Percentiles rank a stretch among this genome's conserved stretches.
These are phyloP conservation scores for Pisolithus tinctorius DNA, from an alignment of 768 basidiomycete species.

Conservation along the genomic window DNA sequence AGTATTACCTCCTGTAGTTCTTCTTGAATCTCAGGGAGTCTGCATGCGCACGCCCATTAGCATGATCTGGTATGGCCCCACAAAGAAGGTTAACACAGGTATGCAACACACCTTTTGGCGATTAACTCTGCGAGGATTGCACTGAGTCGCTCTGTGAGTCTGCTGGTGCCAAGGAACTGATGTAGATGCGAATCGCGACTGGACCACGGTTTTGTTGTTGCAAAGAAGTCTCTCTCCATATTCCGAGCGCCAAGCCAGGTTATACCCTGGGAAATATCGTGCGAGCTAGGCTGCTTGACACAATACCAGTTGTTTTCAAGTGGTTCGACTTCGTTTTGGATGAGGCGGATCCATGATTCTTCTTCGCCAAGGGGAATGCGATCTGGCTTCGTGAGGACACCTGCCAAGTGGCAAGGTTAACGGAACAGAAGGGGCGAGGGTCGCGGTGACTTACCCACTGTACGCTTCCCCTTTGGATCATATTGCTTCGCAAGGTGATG, in stretches of 20 bases:
- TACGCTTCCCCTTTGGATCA: slow-evolving; percentile 59
- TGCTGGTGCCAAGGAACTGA: slow-evolving; percentile 48
- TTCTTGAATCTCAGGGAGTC: slow-evolving; percentile 56
- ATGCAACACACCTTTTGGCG: slow-evolving; percentile 41
- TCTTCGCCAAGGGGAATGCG: slow-evolving; percentile 33
- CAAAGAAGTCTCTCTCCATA: slow-evolving; percentile 54
- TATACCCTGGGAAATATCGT: slow-evolving; percentile 16
- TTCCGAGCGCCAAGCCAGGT: slow-evolving; percentile 56
- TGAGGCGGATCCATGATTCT: slow-evolving; percentile 46
- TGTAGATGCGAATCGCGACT: slow-evolving; percentile 44
- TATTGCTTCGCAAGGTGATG: slow-evolving; percentile 54
- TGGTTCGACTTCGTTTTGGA: slow-evolving; percentile 42
- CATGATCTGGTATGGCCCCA: background rate
- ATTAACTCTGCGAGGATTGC: slow-evolving; percentile 57
- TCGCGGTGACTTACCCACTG: slow-evolving; percentile 58
- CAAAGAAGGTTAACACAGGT: background rate
- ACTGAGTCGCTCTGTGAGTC: slow-evolving; percentile 53
- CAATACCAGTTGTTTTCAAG: slow-evolving; percentile 29
- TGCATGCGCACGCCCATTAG: slow-evolving; percentile 17
- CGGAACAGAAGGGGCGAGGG: slow-evolving; percentile 40
- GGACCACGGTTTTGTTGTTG: slow-evolving; percentile 45
- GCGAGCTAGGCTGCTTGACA: slow-evolving; percentile 34
- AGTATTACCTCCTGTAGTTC: slow-evolving; percentile 45
- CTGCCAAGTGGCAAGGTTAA: slow-evolving; percentile 24
- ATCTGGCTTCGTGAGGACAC: slow-evolving; percentile 72